phyloP scores from a whole-genome alignment of 129 eudicot species.

The Smallanthus sonchifolius region DNA sequence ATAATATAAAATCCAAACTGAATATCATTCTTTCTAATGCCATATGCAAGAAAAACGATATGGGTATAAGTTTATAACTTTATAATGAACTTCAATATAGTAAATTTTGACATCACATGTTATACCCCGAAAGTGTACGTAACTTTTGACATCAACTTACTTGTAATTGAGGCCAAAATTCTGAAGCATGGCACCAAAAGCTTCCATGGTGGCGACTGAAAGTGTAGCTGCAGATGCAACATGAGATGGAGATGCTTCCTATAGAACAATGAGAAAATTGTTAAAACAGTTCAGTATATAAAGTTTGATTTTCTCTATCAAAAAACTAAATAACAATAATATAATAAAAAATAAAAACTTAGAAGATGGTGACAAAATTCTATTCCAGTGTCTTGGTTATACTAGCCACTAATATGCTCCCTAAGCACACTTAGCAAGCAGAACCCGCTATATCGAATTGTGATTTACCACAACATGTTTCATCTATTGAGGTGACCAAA shows the following conservation, averaged over 20 bases:
- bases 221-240: slow-evolving; percentile 97
- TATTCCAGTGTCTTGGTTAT: neutral
- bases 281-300: slow-evolving; percentile 5
- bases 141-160: slow-evolving; percentile 37
- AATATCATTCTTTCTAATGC: neutral
- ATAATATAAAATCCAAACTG: neutral
- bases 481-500: neutral
- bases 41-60: neutral
- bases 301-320: neutral
- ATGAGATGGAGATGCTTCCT: slow-evolving; percentile 90
- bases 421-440: neutral
- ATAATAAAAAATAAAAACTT: no score
- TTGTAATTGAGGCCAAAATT: slow-evolving; percentile 63
- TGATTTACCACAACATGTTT: neutral
- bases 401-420: neutral
- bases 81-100: neutral
- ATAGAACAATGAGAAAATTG: slow-evolving; percentile 9
- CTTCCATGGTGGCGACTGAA: slow-evolving; percentile 89
- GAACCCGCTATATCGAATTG: neutral
- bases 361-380: neutral
- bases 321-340: no score
- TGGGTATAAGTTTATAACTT: neutral
- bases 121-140: neutral
- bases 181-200: slow-evolving; percentile 63
- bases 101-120: neutral